Evolutionary conservation across 805 yeast genomes (phyloP).

Genomic region (Myxozyma sirexii): DNA sequence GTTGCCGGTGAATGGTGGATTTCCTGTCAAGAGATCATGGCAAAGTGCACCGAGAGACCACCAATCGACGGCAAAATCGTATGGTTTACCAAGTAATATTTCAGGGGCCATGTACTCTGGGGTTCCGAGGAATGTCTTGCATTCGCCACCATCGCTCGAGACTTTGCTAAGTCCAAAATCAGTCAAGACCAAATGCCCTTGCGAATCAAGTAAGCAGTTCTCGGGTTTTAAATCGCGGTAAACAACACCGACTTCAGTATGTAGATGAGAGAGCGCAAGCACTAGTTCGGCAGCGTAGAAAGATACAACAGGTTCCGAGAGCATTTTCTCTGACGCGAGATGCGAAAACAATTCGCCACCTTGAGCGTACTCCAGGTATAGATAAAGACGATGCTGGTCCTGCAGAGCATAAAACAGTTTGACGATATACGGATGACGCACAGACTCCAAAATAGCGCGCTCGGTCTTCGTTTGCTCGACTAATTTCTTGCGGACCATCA

Average conservation of each 20-base stretch:
- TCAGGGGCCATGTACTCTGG: conserved; percentile 93
- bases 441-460: conserved; percentile 67
- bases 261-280: conserved; percentile 74
- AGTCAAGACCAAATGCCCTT: conserved; percentile 81
- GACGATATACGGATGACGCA: conserved; percentile 80
- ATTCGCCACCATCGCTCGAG: conserved; percentile 47
- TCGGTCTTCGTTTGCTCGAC: conserved; percentile 82
- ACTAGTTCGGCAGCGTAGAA: conserved; percentile 82
- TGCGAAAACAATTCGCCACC: conserved; percentile 85
- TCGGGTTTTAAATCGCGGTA: conserved; percentile 90
- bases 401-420: conserved; percentile 82
- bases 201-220: conserved; percentile 73
- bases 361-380: conserved; percentile 77
- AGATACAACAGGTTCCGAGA: conserved; percentile 62
- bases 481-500: conserved; percentile 59
- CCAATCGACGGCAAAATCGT: conserved; percentile 84
- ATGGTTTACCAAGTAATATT: conserved; percentile 72
- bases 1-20: conserved; percentile 86
- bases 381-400: conserved; percentile 72
- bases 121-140: conserved; percentile 69
- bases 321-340: conserved; percentile 52
- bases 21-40: conserved; percentile 78
- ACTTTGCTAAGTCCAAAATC: conserved; percentile 76
- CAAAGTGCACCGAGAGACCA: conserved; percentile 87
- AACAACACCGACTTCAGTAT: conserved; percentile 70